Conservation (phyloP, 169 alveolate species). For the Eimeria tenella region DNA sequence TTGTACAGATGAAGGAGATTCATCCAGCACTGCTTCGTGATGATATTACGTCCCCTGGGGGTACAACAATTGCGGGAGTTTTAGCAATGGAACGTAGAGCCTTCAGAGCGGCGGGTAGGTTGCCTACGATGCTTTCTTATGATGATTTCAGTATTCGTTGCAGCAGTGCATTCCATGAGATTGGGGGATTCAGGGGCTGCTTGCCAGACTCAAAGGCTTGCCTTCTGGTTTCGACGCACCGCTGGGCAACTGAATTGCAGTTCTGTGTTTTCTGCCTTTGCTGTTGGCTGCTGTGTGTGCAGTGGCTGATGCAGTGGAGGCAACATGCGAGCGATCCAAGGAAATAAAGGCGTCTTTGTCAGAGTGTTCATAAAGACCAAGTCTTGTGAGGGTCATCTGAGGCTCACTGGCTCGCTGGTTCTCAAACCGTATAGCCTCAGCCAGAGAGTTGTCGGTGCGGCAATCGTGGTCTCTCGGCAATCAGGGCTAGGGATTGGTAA, state of each 20-base stretch:
- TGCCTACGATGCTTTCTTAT: background rate
- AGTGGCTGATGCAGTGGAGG: slow-evolving; percentile 52
- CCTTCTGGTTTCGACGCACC: background rate
- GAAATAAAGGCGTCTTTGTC: background rate
- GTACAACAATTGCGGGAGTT: slow-evolving; percentile 84
- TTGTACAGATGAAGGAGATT: slow-evolving; percentile 8
- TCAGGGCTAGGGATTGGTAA: no score
- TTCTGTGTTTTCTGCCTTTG: background rate
- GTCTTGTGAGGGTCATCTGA: no score
- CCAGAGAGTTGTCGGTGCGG: no score
- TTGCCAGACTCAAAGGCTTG: no score
- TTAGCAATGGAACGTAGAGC: slow-evolving; percentile 82
- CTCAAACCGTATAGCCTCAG: no score
- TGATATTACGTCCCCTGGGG: slow-evolving; percentile 86
- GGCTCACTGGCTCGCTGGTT: no score
- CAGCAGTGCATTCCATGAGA: background rate
- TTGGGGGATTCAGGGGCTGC: background rate
- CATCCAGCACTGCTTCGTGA: slow-evolving; percentile 83
- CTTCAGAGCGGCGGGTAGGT: slow-evolving; percentile 82
- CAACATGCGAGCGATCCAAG: slow-evolving; percentile 29
- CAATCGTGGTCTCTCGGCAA: no score
- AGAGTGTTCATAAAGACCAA: no score
- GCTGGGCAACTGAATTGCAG: background rate
- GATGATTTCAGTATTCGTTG: background rate
- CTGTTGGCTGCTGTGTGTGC: background rate